Evolutionary conservation across 768 basidiomycete genomes (phyloP), one percentile per base, ranked within the genome.

Genomic region (Lactarius sp.): DNA sequence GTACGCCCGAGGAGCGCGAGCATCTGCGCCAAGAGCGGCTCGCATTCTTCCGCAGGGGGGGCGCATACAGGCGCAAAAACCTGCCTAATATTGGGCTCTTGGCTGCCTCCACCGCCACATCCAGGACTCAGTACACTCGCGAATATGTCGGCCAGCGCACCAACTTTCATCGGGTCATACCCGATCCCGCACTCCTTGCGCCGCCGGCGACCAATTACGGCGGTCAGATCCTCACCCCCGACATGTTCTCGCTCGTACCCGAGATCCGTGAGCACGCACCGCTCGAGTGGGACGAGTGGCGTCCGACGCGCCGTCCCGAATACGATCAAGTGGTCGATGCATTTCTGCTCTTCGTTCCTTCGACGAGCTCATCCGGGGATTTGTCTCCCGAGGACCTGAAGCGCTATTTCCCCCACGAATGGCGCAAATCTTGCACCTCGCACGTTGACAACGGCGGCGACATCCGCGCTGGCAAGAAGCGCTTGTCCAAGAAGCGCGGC

Each of bases 1-100:
- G 54, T 31, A 52, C 50, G 2, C 54, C 59, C 8, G 51, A 65
- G 31, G 59, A 56, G n/a, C 59, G 64, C 50, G 42, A 65, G n/a
- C 34, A 34, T 52, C 59, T 65, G 31, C 49, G 50, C 49, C 60
- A 51, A 33, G 64, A 60, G 34, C 64, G 64, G 31, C 58, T 65
- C 39, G 64, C 64, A 9, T 65, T 65, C 50, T 46, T 39, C 27
- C 36, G 64, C 49, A 60, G 54, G 54, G 49, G 8, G 6, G 36
- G 59, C 8, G 54, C 33, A 1, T 52, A 14, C 41, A 44, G 34
- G 20, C 46, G 31, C 34, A 51, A 55, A 20, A n/a, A 42, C 49
- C 34, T 37, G 22, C 63, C 63, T 39, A 51, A 50, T 22, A 4
- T 60, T 41, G 47, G 37, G 36, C 20, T 65, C 42, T 53, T 8